phyloP scores from a whole-genome alignment of 805 yeast genomes.

The Metschnikowia lunata region DNA sequence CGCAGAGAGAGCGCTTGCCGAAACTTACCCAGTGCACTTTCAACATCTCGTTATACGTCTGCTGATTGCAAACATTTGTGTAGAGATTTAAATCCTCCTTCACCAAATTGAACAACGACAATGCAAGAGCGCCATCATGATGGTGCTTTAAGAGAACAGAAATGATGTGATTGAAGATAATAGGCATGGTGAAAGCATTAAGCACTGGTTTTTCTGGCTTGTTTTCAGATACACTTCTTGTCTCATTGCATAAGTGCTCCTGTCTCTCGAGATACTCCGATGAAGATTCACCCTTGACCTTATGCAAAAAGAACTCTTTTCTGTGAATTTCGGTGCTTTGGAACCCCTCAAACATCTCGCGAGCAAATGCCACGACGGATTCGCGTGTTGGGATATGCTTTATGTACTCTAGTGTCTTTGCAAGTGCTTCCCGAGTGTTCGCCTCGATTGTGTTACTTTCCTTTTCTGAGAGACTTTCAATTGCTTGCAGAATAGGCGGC shows the following conservation, averaged over 20 bases:
- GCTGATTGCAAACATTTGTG: slow-evolving; percentile 36
- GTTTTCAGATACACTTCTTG: slow-evolving; percentile 13
- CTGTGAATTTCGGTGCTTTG: slow-evolving; percentile 5
- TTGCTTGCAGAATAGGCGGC: not conserved
- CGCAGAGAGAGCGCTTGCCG: slow-evolving; percentile 34
- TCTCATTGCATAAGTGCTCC: slow-evolving; percentile 16
- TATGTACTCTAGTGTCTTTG: slow-evolving; percentile 23
- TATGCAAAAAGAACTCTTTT: slow-evolving; percentile 14
- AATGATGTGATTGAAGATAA: slow-evolving; percentile 31
- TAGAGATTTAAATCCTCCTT: slow-evolving; percentile 32
- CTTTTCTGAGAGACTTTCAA: slow-evolving; percentile 1
- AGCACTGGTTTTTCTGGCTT: slow-evolving; percentile 24
- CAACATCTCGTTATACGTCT: slow-evolving; percentile 37
- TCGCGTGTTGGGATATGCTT: slow-evolving; percentile 9
- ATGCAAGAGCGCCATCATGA: slow-evolving; percentile 34
- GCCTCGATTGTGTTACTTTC: slow-evolving; percentile 1
- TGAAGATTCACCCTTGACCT: slow-evolving; percentile 13
- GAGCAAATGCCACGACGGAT: slow-evolving; percentile 19
- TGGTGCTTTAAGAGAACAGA: slow-evolving; percentile 22
- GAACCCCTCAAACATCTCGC: slow-evolving; percentile 12
- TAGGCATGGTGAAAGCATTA: slow-evolving; percentile 34
- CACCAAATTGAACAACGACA: slow-evolving; percentile 32
- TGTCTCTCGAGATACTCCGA: slow-evolving; percentile 17
- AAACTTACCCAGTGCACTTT: slow-evolving; percentile 34
- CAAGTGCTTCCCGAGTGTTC: slow-evolving; percentile 15